Evolutionary conservation across 345 rosid genomes (phyloP).

Genomic region (Chamaenerion angustifolium): DNA sequence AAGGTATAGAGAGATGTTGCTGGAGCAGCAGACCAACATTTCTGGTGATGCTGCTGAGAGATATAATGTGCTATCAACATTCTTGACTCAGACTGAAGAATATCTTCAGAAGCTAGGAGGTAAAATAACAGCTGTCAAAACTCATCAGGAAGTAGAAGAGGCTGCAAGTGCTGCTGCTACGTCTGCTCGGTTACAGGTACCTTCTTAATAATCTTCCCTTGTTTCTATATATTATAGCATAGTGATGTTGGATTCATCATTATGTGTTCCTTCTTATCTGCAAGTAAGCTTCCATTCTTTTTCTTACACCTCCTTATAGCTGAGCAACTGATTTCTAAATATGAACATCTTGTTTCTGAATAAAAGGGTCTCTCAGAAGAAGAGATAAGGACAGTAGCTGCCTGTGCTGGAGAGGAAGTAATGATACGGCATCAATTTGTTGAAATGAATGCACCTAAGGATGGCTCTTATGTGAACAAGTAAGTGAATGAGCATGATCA

Average conservation of each 20-base stretch:
- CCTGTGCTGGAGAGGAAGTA: slow-evolving; percentile 97
- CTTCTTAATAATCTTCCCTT: not conserved
- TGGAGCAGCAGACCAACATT: slow-evolving; percentile 91
- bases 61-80: slow-evolving; percentile 86
- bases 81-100: slow-evolving; percentile 95
- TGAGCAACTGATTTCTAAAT: slow-evolving; percentile 1
- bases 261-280: not conserved
- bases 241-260: not conserved
- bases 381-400: slow-evolving; percentile 86
- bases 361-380: slow-evolving; percentile 90
- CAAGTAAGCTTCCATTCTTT: not conserved
- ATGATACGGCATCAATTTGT: slow-evolving; percentile 78
- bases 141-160: slow-evolving; percentile 96
- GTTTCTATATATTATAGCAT: not conserved
- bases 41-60: slow-evolving; percentile 94
- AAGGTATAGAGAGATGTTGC: slow-evolving; percentile 95
- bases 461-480: slow-evolving; percentile 88
- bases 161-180: slow-evolving; percentile 90
- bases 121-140: slow-evolving; percentile 90
- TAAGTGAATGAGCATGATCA: slow-evolving; percentile 18
- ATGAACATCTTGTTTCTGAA: too few relatives aligned
- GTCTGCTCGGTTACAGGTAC: slow-evolving; percentile 87
- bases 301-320: not conserved
- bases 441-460: slow-evolving; percentile 99
- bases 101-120: slow-evolving; percentile 87